A percentile compares a stretch with the other conserved stretches of the same genome.
Conservation (phyloP, 1,284 basidiomycete species). For the Termitomyces sp. region DNA sequence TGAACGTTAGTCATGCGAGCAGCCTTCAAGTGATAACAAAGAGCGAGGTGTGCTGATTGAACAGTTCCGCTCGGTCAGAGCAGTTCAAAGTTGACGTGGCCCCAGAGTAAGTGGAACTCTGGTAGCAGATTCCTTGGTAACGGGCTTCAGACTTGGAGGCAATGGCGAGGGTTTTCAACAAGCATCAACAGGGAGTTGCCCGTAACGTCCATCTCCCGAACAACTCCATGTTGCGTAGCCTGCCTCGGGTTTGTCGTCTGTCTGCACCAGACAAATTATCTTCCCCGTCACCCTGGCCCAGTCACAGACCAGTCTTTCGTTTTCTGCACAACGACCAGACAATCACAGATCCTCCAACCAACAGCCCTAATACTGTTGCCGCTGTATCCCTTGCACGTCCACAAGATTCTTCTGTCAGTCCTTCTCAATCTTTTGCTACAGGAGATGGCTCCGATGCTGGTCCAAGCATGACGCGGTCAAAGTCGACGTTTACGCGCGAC, state of each 20-base stretch:
- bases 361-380: constrained; percentile 5
- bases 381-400: constrained; percentile 27
- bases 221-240: constrained; percentile 10
- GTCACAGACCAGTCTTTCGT: constrained; percentile 1
- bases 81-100: neutral
- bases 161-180: constrained; percentile 4
- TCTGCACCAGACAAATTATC: constrained; percentile 7
- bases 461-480: constrained; percentile 11
- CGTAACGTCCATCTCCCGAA: neutral
- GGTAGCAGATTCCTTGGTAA: neutral
- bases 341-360: constrained; percentile 12
- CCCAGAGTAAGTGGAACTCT: neutral
- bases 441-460: constrained; percentile 11
- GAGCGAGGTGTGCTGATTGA: neutral
- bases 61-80: neutral
- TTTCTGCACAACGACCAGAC: constrained; percentile 7
- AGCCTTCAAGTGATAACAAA: neutral
- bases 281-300: neutral
- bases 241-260: constrained; percentile 11
- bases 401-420: constrained; percentile 20
- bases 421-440: constrained; percentile 7
- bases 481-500: constrained; percentile 12
- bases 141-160: neutral
- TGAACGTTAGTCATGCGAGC: neutral
- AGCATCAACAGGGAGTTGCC: constrained; percentile 7